Conservation (phyloP, 352 stramenopile species). For the Thraustochytrium striatum region DNA sequence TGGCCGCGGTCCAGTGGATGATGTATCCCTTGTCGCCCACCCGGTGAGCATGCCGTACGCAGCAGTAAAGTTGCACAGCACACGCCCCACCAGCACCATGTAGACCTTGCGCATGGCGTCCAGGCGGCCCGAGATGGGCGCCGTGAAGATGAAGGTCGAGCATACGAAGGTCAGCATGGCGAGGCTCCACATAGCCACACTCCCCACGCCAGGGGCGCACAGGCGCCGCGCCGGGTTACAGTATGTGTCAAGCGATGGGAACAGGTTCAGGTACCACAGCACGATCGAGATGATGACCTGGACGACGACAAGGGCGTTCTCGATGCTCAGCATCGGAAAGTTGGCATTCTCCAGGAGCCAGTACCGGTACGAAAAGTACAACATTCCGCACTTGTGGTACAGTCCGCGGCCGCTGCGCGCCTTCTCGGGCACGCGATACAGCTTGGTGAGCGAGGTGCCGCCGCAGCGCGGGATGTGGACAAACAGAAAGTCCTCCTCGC, state of each 20-base stretch:
- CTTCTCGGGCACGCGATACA: constrained; percentile 55
- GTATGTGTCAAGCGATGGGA: neutral
- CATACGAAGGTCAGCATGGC: constrained; percentile 50
- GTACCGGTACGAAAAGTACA: constrained; percentile 59
- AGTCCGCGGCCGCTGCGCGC: constrained; percentile 1
- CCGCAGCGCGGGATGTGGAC: constrained; percentile 59
- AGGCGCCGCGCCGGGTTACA: neutral
- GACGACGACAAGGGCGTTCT: constrained; percentile 52
- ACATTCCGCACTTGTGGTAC: constrained; percentile 52
- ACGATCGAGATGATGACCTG: constrained; percentile 37
- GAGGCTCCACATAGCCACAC: constrained; percentile 3
- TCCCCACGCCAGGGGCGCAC: neutral
- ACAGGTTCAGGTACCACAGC: neutral
- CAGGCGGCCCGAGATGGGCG: constrained; percentile 54
- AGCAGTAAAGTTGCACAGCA: constrained; percentile 53
- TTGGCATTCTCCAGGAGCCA: constrained; percentile 56
- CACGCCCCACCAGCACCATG: constrained; percentile 55
- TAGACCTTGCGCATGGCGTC: constrained; percentile 53
- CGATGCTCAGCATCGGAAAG: constrained; percentile 55
- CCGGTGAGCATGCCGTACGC: constrained; percentile 55
- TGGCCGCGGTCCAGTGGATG: constrained; percentile 57
- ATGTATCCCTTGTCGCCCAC: constrained; percentile 58
- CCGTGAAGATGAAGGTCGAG: constrained; percentile 56
- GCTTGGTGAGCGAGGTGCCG: constrained; percentile 59
- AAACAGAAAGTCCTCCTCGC: constrained; percentile 57